Evolutionary conservation across 257 asterid species (phyloP), one percentile per base, ranked within the genome.

Genomic region (Henckelia pumila): DNA sequence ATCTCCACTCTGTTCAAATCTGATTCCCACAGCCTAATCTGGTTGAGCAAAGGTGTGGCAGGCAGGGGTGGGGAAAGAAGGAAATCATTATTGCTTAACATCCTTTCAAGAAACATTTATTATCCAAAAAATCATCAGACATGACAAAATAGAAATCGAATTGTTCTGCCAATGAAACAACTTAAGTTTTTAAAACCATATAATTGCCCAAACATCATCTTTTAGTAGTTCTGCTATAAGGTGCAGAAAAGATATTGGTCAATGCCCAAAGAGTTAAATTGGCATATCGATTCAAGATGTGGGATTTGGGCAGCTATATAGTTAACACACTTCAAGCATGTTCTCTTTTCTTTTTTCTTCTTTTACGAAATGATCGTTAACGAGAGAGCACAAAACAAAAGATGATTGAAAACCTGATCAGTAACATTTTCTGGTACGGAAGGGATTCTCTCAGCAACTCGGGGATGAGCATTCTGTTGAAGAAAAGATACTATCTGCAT

Each of bases 391-490:
- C 7, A 40, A 40, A 16, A 44, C 53, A n/a, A 4, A 22, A 19
- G 44, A 33, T 8, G 13, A 16, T 1, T 28, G 37, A 25, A 35
- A 69, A 92, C 98, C 96, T 89, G 98, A 75, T 90, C 97, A 3
- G 95, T 86, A 57, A 94, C 99, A 73, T 94, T 94, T 86, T 94
- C 99, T 22, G 99, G 99, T 61, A 94, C 99, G 44, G 89, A 63
- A 5, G 99, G 99, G 64, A 77, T 61, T 81, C 78, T 86, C 85
- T 84, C 89, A 1, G 95, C 92, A 64, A 88, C 95, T 75, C 97
- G 88, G 70, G 99, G 96, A 83, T 94, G 97, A 24, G 96, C 96
- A 73, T 94, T 94, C 85, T 94, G 95, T 81, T 94, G 99, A 72
- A 90, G 96, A 78, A 94, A 94, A 56, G 88, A 79, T 65, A 94